A percentile compares a stretch with the other conserved stretches of the same genome.
These are phyloP conservation scores for Pestalotiopsis sp. DNA, from an alignment of 2,329 filamentous ascomycete genomes.

Conservation along the genomic window DNA sequence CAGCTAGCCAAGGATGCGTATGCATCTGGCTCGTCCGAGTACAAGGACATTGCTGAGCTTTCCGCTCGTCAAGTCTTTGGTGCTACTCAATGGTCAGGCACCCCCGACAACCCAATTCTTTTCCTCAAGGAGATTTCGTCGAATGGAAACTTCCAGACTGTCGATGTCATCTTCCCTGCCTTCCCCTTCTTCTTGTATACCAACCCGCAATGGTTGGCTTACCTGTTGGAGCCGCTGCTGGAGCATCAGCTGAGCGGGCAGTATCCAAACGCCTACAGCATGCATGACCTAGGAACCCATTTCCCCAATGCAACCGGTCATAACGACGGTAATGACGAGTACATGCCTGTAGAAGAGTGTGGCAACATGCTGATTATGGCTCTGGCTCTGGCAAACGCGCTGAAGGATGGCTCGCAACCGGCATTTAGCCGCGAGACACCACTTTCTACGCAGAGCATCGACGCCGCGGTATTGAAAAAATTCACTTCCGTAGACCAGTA, in stretches of 20 bases:
- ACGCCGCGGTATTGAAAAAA: conserved; percentile 17
- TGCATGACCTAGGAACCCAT: conserved; percentile 74
- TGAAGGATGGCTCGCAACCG: conserved; percentile 63
- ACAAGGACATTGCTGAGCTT: conserved; percentile 76
- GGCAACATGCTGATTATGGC: conserved; percentile 81
- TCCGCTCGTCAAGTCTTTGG: conserved; percentile 81
- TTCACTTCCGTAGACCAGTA: conserved; percentile 26
- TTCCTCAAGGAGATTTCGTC: conserved; percentile 88
- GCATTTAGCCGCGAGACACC: conserved; percentile 56
- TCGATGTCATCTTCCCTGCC: conserved; percentile 85
- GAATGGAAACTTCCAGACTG: conserved; percentile 82
- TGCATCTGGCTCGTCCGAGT: conserved; percentile 72
- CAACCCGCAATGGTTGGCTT: conserved; percentile 78
- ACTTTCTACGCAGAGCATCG: conserved; percentile 19
- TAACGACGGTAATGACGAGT: conserved; percentile 68
- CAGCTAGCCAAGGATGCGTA: conserved; percentile 73
- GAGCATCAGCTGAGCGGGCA: conserved; percentile 82
- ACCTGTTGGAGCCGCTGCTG: conserved; percentile 77
- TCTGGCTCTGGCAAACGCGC: conserved; percentile 73
- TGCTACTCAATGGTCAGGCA: conserved; percentile 75
- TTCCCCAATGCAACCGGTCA: conserved; percentile 81
- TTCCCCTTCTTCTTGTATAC: conserved; percentile 89
- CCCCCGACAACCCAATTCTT: conserved; percentile 70
- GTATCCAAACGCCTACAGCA: conserved; percentile 80
- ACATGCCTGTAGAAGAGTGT: conserved; percentile 77